These are phyloP conservation scores for Wilcoxina mikolae DNA, from an alignment of 495 filamentous ascomycete genomes.

Conservation along the genomic window DNA sequence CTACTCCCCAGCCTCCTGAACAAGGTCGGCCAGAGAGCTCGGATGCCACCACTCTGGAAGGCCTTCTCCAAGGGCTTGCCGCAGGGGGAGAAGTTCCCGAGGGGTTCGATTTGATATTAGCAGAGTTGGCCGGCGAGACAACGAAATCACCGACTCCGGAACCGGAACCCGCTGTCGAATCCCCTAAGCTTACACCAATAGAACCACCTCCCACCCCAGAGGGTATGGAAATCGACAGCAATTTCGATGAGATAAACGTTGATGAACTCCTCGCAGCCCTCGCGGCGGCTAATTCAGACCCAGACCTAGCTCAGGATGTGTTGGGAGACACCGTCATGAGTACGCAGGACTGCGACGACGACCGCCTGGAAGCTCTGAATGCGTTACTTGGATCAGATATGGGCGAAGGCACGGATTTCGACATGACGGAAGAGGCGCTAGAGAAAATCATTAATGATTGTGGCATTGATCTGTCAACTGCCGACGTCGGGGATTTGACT, in stretches of 20 bases:
- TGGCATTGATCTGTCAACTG: background rate
- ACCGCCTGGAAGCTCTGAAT: too few relatives aligned
- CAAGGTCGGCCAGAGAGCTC: background rate
- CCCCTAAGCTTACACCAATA: background rate
- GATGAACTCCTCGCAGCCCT: constrained; percentile 1
- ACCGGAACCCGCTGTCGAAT: background rate
- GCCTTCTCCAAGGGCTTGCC: background rate
- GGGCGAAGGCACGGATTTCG: background rate
- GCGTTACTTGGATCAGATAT: too few relatives aligned
- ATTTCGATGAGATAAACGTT: background rate
- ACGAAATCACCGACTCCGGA: background rate
- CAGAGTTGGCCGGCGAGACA: background rate
- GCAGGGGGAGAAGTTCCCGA: background rate
- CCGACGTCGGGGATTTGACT: background rate
- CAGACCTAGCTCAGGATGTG: too few relatives aligned
- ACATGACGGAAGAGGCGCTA: background rate
- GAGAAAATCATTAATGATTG: background rate
- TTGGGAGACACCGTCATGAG: too few relatives aligned
- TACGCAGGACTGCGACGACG: too few relatives aligned
- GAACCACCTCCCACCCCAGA: background rate
- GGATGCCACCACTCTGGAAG: background rate
- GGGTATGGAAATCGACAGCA: background rate
- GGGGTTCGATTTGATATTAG: background rate
- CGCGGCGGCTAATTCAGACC: background rate
- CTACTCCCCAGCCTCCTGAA: background rate